Conservation (phyloP, 768 basidiomycete species). For the Russula virescens region DNA sequence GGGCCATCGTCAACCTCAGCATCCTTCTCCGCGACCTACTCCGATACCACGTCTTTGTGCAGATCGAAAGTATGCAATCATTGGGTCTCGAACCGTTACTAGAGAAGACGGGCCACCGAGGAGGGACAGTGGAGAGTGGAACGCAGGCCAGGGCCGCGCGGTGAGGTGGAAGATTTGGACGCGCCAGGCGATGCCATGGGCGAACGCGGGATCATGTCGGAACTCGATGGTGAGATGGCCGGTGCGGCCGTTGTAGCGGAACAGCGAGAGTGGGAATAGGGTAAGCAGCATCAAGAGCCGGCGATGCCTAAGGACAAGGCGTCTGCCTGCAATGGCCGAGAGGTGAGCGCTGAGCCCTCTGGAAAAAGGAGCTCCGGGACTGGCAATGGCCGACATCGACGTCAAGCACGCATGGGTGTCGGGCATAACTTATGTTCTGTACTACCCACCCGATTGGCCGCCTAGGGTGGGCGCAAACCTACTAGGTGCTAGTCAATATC, state of each 20-base stretch:
- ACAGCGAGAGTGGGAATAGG: conserved; percentile 77
- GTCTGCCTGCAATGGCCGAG: conserved; percentile 44
- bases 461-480: conserved; percentile 64
- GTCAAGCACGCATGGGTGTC: conserved; percentile 76
- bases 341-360: not conserved
- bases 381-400: conserved; percentile 46
- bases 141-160: conserved; percentile 58
- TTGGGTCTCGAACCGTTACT: conserved; percentile 17
- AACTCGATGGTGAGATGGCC: conserved; percentile 60
- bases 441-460: conserved; percentile 63
- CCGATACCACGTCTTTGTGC: conserved; percentile 71
- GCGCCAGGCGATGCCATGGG: conserved; percentile 46
- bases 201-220: conserved; percentile 54
- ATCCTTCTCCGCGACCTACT: conserved; percentile 76
- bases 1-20: conserved; percentile 72
- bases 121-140: conserved; percentile 53
- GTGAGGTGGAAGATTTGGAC: conserved; percentile 56
- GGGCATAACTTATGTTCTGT: not conserved
- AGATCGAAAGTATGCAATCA: conserved; percentile 46
- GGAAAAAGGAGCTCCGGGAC: too few relatives aligned
- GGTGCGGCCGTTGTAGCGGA: conserved; percentile 50
- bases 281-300: conserved; percentile 66
- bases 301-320: conserved; percentile 70
- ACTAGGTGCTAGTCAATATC: conserved; percentile 1
- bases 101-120: conserved; percentile 29